Evolutionary conservation across 192 early-diverging fungal species (phyloP).

Genomic region (Geranomyces variabilis): DNA sequence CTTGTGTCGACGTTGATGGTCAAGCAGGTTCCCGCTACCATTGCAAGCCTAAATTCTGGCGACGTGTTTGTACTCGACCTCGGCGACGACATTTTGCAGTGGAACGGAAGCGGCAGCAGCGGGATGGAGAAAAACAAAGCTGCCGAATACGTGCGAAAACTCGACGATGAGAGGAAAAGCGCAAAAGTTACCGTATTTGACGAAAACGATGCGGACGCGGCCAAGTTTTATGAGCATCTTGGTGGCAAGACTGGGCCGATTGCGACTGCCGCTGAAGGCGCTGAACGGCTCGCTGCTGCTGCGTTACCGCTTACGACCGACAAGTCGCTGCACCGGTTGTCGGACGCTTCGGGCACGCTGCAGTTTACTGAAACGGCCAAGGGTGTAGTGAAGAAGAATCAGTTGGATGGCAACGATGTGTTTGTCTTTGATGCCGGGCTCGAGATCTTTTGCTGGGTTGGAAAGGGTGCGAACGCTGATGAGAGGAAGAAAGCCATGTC

Average conservation of each 20-base stretch:
- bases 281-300: constrained; percentile 23
- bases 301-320: constrained; percentile 10
- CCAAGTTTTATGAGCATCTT: constrained; percentile 30
- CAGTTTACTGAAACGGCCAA: constrained; percentile 61
- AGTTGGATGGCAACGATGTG: constrained; percentile 66
- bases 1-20: constrained; percentile 54
- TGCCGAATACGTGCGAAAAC: constrained; percentile 62
- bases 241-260: constrained; percentile 67
- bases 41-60: constrained; percentile 62
- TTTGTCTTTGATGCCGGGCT: constrained; percentile 69
- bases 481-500: constrained; percentile 61
- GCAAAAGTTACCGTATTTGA: constrained; percentile 61
- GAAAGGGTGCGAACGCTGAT: constrained; percentile 42
- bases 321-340: constrained; percentile 53
- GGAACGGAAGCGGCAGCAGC: constrained; percentile 65
- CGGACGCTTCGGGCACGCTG: constrained; percentile 26
- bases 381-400: constrained; percentile 43
- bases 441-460: constrained; percentile 43
- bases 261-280: constrained; percentile 52
- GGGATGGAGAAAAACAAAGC: constrained; percentile 75
- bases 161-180: constrained; percentile 67
- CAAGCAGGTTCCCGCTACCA: constrained; percentile 59
- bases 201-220: constrained; percentile 11
- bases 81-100: constrained; percentile 69
- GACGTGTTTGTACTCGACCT: constrained; percentile 79